Evolutionary conservation across 768 basidiomycete genomes (phyloP).

Genomic region (Calvatia gigantea): DNA sequence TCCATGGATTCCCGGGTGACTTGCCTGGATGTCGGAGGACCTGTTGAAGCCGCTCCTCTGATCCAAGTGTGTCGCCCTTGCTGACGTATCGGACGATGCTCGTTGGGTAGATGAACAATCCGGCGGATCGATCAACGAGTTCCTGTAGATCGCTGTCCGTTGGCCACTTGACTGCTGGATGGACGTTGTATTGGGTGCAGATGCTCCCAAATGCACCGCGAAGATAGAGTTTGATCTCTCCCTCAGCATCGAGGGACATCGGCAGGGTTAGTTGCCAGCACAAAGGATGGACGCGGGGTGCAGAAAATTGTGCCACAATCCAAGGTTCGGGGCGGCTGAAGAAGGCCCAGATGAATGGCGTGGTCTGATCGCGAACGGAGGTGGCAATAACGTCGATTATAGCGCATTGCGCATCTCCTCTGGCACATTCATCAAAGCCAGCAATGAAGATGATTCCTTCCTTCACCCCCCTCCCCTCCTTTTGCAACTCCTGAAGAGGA

Average conservation of each 20-base stretch:
- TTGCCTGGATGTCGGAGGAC: background rate
- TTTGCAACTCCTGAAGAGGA: background rate
- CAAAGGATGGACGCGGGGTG: background rate
- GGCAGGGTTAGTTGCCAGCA: constrained; percentile 2
- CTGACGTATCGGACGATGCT: constrained; percentile 22
- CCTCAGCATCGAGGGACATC: background rate
- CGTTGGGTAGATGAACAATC: constrained; percentile 24
- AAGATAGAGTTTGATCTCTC: constrained; percentile 10
- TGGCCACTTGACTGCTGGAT: constrained; percentile 16
- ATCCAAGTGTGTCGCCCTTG: background rate
- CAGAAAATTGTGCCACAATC: constrained; percentile 14
- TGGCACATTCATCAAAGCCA: background rate
- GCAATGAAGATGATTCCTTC: background rate
- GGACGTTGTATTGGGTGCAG: background rate
- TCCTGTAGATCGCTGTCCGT: constrained; percentile 11
- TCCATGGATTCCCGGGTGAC: background rate
- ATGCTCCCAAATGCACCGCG: constrained; percentile 5
- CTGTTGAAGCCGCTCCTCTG: background rate
- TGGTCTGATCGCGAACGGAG: background rate
- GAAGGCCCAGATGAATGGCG: constrained; percentile 21
- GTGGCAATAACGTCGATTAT: constrained; percentile 13
- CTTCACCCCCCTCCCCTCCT: background rate
- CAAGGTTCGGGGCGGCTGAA: constrained; percentile 23
- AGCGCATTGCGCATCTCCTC: constrained; percentile 7
- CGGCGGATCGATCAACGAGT: constrained; percentile 19